These are phyloP conservation scores for Nannizziopsis barbatae DNA, from an alignment of 2,329 filamentous ascomycete species.

Conservation along the genomic window DNA sequence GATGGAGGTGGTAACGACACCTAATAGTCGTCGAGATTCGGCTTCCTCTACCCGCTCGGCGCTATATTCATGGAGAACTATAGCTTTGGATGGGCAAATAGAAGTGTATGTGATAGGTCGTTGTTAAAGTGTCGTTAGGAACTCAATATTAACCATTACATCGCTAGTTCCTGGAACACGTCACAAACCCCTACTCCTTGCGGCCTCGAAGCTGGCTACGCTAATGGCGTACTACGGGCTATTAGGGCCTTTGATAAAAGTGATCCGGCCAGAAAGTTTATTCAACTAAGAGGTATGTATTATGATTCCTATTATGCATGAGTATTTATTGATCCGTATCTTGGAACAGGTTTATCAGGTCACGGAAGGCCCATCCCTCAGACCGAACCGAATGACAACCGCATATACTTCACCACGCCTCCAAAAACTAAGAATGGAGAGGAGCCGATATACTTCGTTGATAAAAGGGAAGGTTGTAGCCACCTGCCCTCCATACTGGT, in stretches of 20 bases:
- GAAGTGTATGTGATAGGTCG: too few species aligned
- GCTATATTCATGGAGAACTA: too few species aligned
- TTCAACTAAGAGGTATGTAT: too few species aligned
- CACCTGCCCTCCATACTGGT: not conserved
- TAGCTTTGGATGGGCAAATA: too few species aligned
- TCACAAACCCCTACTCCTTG: slow-evolving; percentile 3
- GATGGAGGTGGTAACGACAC: too few species aligned
- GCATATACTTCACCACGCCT: slow-evolving; percentile 13
- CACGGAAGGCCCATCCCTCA: too few species aligned
- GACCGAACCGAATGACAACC: slow-evolving; percentile 12
- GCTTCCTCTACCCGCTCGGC: too few species aligned
- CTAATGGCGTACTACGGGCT: slow-evolving; percentile 6
- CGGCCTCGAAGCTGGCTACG: slow-evolving; percentile 8
- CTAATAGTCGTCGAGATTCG: too few species aligned
- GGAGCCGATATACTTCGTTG: slow-evolving; percentile 10
- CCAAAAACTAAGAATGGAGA: slow-evolving; percentile 13
- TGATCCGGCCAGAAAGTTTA: not conserved
- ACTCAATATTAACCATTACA: too few species aligned
- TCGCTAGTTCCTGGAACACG: not conserved
- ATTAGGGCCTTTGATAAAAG: slow-evolving; percentile 5
- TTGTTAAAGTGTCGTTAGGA: too few species aligned
- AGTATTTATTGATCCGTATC: not conserved
- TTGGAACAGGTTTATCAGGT: too few species aligned
- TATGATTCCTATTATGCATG: too few species aligned
- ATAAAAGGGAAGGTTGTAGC: slow-evolving; percentile 7